Conservation (phyloP, 179 eudicot genomes). For the Silene coronaria region DNA sequence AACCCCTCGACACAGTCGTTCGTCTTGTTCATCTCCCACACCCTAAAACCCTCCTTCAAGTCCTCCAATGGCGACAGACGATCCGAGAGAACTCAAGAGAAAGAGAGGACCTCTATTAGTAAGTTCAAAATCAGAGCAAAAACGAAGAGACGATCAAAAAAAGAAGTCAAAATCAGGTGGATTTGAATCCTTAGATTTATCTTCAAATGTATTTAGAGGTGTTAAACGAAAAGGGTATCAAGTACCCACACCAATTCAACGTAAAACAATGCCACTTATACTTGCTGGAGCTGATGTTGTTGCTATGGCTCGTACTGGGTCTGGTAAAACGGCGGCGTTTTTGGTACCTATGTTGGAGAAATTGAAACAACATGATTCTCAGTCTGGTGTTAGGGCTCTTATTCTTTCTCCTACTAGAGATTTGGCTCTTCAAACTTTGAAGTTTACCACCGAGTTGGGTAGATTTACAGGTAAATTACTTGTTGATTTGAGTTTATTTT, state of each 20-base stretch:
- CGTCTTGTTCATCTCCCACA: background rate
- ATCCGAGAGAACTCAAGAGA: background rate
- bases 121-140: conserved; percentile 59
- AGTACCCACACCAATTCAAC: conserved; percentile 91
- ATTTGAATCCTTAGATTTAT: conserved; percentile 59
- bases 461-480: conserved; percentile 51
- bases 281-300: conserved; percentile 77
- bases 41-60: background rate
- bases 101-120: conserved; percentile 24
- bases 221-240: conserved; percentile 78
- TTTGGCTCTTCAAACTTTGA: conserved; percentile 84
- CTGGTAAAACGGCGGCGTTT: conserved; percentile 96
- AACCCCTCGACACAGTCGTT: background rate
- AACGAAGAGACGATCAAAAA: conserved; percentile 31
- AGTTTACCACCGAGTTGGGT: conserved; percentile 69
- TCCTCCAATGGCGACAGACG: background rate
- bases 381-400: conserved; percentile 73
- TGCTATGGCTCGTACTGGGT: conserved; percentile 97
- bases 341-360: conserved; percentile 84
- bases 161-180: conserved; percentile 92
- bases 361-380: conserved; percentile 62
- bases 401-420: conserved; percentile 82
- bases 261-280: conserved; percentile 86
- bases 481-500: background rate
- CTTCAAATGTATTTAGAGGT: conserved; percentile 50